A percentile compares a stretch with the other conserved stretches of the same genome.
phyloP scores from a whole-genome alignment of 139 green algal genomes.

The Closterium sp. region DNA sequence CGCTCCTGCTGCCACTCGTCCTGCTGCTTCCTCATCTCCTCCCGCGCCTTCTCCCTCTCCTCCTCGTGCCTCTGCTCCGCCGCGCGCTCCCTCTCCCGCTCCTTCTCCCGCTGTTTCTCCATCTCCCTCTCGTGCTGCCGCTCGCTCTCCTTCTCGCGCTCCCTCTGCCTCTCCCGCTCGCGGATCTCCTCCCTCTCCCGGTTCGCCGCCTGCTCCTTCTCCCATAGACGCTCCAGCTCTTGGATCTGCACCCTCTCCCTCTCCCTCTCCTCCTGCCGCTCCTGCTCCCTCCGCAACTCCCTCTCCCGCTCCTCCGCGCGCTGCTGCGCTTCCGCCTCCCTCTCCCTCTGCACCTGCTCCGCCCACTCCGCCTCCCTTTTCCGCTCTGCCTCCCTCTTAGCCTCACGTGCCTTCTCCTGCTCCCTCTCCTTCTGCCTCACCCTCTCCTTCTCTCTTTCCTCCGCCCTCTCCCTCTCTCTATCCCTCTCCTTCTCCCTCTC shows the following conservation, averaged over 20 bases:
- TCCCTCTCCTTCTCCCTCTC: background rate
- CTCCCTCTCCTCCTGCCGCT: constrained; percentile 6
- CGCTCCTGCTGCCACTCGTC: background rate
- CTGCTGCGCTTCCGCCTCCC: background rate
- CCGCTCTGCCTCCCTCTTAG: background rate
- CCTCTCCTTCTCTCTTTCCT: background rate
- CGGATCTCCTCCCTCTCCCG: background rate
- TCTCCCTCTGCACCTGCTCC: background rate
- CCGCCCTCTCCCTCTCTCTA: background rate
- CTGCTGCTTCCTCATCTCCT: background rate
- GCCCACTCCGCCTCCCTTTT: background rate
- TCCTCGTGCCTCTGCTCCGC: background rate
- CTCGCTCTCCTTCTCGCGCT: background rate
- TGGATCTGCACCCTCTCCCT: background rate
- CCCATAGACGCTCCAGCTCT: constrained; percentile 1
- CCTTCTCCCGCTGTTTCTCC: background rate
- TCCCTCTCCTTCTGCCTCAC: background rate
- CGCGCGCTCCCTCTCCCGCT: background rate
- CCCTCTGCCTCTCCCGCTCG: background rate
- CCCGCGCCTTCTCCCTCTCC: constrained; percentile 5
- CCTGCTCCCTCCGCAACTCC: background rate
- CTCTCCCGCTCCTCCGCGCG: background rate
- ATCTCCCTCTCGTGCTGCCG: background rate
- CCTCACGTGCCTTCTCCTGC: background rate
- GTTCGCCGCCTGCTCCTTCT: background rate